Evolutionary conservation across 495 filamentous ascomycete species (phyloP).

Genomic region (Xylaria palmicola): DNA sequence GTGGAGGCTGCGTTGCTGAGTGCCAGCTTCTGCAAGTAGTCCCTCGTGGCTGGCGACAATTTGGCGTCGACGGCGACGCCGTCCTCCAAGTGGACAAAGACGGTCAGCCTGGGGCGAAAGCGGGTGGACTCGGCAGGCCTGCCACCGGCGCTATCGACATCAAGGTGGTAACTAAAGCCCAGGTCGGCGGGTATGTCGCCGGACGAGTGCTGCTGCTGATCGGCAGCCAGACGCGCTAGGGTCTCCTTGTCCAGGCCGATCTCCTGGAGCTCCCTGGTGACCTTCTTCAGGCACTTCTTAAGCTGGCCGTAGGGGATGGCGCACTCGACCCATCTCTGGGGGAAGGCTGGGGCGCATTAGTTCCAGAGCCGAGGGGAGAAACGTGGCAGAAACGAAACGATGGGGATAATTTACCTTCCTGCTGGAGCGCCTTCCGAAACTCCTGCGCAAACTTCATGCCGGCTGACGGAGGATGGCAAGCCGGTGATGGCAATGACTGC

Average conservation of each 20-base stretch:
- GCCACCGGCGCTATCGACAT: conserved; percentile 20
- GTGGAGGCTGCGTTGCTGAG: conserved; percentile 16
- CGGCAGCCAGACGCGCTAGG: conserved; percentile 50
- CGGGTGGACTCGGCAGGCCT: conserved; percentile 31
- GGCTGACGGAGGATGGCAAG: no score
- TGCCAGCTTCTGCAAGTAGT: conserved; percentile 50
- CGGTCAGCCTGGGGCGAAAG: conserved; percentile 58
- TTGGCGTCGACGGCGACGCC: conserved; percentile 56
- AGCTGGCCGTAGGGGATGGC: conserved; percentile 72
- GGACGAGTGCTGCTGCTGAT: conserved; percentile 27
- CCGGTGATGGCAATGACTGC: no score
- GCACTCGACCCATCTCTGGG: conserved; percentile 64
- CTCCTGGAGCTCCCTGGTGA: conserved; percentile 57
- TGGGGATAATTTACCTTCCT: conserved; percentile 37
- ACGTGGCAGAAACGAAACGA: neutral
- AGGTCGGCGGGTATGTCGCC: conserved; percentile 4
- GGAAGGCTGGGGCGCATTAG: conserved; percentile 42
- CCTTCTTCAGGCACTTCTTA: conserved; percentile 72
- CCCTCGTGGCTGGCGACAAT: conserved; percentile 53
- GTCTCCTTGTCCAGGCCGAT: conserved; percentile 62
- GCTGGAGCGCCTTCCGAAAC: conserved; percentile 57
- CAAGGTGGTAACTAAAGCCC: conserved; percentile 48
- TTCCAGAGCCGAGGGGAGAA: neutral
- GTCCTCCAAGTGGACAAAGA: conserved; percentile 52
- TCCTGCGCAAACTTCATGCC: conserved; percentile 75